A percentile compares a stretch with the other conserved stretches of the same genome.
Evolutionary conservation across 2,329 filamentous ascomycete species (phyloP).

Genomic region (Xylariaceae sp.): DNA sequence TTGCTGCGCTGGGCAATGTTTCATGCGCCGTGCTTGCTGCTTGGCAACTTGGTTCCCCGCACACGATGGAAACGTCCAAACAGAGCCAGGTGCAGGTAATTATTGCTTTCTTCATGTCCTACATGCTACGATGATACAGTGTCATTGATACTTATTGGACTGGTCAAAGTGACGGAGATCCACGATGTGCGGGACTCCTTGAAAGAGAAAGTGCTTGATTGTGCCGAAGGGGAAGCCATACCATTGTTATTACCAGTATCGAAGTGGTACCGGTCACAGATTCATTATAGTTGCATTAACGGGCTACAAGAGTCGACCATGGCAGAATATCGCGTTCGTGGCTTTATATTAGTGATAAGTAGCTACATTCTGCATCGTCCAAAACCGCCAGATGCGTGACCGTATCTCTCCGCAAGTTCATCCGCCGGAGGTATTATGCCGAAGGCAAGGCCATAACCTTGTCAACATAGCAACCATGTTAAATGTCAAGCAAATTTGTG

Average conservation of each 20-base stretch:
- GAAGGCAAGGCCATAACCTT: slow-evolving; percentile 20
- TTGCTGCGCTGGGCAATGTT: background rate
- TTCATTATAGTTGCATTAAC: background rate
- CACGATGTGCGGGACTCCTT: no score
- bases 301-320: background rate
- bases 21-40: background rate
- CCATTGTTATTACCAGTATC: no score
- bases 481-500: slow-evolving; percentile 22
- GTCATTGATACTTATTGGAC: no score
- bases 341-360: slow-evolving; percentile 15
- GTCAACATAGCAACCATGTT: slow-evolving; percentile 14
- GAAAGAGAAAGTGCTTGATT: no score
- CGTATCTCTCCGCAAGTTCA: slow-evolving; percentile 16
- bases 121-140: background rate
- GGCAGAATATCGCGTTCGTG: slow-evolving; percentile 9
- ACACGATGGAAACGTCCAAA: background rate
- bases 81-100: background rate
- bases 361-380: slow-evolving; percentile 19
- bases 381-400: slow-evolving; percentile 20
- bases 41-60: background rate
- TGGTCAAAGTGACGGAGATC: background rate
- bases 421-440: slow-evolving; percentile 18
- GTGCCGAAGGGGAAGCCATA: no score
- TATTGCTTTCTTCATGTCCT: no score
- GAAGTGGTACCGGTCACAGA: no score